Conservation (phyloP, 768 basidiomycete genomes). For the Tubosaeta sp. region DNA sequence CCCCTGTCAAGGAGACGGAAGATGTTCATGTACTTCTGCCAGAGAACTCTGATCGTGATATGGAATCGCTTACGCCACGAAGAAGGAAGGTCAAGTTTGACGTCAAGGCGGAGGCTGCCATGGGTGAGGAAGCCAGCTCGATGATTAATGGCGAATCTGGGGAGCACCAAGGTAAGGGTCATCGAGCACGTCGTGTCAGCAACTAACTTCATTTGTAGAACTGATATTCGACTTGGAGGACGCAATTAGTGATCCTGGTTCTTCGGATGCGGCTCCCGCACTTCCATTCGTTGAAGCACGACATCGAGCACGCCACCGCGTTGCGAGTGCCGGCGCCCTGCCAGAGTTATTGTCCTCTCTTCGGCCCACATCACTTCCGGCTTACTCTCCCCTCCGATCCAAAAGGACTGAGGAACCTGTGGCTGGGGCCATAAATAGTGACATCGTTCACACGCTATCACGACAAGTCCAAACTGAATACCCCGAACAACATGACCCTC, state of each 20-base stretch:
- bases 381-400: slow-evolving; percentile 52
- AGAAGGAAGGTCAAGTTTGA: slow-evolving; percentile 71
- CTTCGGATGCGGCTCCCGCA: slow-evolving; percentile 31
- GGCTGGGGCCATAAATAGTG: neutral
- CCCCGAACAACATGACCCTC: slow-evolving; percentile 31
- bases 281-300: slow-evolving; percentile 33
- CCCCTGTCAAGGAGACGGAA: slow-evolving; percentile 6
- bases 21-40: slow-evolving; percentile 11
- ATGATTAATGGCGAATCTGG: slow-evolving; percentile 31
- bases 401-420: neutral
- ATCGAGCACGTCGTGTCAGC: neutral
- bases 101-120: slow-evolving; percentile 51
- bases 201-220: slow-evolving; percentile 35
- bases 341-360: slow-evolving; percentile 56
- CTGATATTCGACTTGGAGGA: slow-evolving; percentile 72
- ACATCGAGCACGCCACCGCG: slow-evolving; percentile 25
- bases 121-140: slow-evolving; percentile 38
- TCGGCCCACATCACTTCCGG: slow-evolving; percentile 67
- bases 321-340: slow-evolving; percentile 37
- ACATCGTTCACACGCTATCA: neutral
- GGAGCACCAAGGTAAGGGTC: slow-evolving; percentile 44
- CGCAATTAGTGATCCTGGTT: slow-evolving; percentile 33
- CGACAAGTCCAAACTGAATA: slow-evolving; percentile 15
- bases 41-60: slow-evolving; percentile 19
- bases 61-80: slow-evolving; percentile 36